Evolutionary conservation across 495 filamentous ascomycete genomes (phyloP).

Genomic region (Apodospora peruviana): DNA sequence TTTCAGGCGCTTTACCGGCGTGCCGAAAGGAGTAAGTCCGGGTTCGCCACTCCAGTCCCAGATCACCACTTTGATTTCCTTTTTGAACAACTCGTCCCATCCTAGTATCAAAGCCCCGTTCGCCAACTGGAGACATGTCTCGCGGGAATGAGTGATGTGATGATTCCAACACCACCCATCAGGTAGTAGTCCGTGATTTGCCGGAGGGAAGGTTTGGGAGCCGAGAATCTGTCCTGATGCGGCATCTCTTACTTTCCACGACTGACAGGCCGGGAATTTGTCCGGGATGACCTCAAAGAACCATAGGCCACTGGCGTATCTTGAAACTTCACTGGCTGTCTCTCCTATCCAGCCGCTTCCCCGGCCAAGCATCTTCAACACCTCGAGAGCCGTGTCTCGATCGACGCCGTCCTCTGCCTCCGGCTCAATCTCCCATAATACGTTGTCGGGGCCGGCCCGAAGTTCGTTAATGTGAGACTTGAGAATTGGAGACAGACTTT

Average conservation of each 20-base stretch:
- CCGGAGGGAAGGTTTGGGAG: neutral
- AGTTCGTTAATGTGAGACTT: constrained; percentile 1
- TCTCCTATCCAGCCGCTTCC: neutral
- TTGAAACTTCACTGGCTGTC: neutral
- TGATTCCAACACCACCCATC: neutral
- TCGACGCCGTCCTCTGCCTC: constrained; percentile 2
- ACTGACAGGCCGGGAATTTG: neutral
- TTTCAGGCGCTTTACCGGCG: neutral
- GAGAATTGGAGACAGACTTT: constrained; percentile 1
- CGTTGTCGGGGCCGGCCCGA: neutral
- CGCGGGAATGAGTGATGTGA: neutral
- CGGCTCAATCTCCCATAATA: neutral
- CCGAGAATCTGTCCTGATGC: neutral
- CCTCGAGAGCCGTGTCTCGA: neutral
- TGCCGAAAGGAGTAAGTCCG: neutral
- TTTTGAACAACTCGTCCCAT: constrained; percentile 6
- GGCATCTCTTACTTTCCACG: constrained; percentile 4
- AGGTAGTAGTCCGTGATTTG: neutral
- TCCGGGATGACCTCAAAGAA: constrained; percentile 4
- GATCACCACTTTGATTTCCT: constrained; percentile 4
- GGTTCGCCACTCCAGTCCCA: constrained; percentile 6
- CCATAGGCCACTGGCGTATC: constrained; percentile 8
- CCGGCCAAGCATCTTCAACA: constrained; percentile 1
- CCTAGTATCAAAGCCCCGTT: constrained; percentile 5
- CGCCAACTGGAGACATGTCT: constrained; percentile 4